A percentile compares a stretch with the other conserved stretches of the same genome.
Conservation (phyloP, 345 rosid genomes). For the Geranium brycei region DNA sequence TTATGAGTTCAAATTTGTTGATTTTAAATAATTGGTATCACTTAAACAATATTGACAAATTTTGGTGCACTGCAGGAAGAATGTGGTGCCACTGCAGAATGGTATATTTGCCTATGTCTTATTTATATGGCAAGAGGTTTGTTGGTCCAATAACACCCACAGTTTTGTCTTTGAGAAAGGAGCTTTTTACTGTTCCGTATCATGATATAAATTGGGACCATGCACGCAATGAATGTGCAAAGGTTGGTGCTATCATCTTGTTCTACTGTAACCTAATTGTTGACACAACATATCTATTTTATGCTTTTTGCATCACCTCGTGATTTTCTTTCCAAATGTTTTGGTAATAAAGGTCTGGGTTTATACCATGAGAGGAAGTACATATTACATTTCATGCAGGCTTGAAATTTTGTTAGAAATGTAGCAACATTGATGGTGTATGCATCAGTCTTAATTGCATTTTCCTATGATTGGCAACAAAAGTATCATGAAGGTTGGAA, state of each 20-base stretch:
- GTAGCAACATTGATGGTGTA: no score
- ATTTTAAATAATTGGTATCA: neutral
- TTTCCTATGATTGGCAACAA: no score
- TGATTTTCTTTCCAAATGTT: neutral
- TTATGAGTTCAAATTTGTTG: neutral
- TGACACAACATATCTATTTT: neutral
- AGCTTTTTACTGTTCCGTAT: conserved; percentile 65
- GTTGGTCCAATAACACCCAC: conserved; percentile 88
- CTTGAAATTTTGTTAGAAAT: no score
- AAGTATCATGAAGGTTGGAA: no score
- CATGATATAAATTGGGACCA: conserved; percentile 80
- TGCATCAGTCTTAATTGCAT: no score
- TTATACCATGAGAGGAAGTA: neutral
- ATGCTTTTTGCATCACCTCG: neutral
- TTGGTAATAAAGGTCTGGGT: neutral
- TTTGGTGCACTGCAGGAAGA: conserved; percentile 49
- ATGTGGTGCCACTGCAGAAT: conserved; percentile 99
- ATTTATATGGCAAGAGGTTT: conserved; percentile 9
- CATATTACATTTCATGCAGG: neutral
- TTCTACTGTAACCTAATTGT: neutral
- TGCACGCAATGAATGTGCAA: conserved; percentile 79
- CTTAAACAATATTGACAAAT: neutral
- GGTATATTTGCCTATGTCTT: conserved; percentile 73
- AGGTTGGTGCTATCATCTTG: conserved; percentile 38
- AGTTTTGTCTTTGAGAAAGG: conserved; percentile 76